Evolutionary conservation across 805 yeast genomes (phyloP), one percentile per base, ranked within the genome.

Genomic region (Blastobotrys parvus): DNA sequence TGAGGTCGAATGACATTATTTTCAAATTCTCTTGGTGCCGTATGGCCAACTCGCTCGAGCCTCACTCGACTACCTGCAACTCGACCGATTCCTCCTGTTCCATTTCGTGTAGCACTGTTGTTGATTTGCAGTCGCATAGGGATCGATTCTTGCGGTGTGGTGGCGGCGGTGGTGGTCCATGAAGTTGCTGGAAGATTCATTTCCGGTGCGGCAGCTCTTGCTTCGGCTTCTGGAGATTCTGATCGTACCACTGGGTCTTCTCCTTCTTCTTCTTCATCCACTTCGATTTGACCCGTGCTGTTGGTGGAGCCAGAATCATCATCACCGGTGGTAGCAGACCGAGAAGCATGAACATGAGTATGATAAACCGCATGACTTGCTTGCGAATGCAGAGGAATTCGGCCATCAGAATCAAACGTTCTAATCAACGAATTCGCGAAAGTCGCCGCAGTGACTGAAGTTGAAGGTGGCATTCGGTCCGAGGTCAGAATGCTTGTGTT

Each of bases 1-100:
- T 86, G 75, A 1, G 97, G 97, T 4, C 88, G 74, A n/a, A 89
- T 71, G 11, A 36, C 22, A n/a, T 36, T 20, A 5, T 25, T 36
- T n/a, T 22, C n/a, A 18, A 36, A 36, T 21, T 22, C 29, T 5
- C 27, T 22, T 3, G 39, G 39, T 7, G 23, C 21, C 22, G 32
- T 38, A 41, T 10, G 33, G n/a, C 19, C 34, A n/a, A n/a, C n/a
- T n/a, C n/a, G n/a, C n/a, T n/a, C n/a, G n/a, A n/a, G n/a, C n/a
- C n/a, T n/a, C n/a, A n/a, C n/a, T n/a, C n/a, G n/a, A 15, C 34
- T 31, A 13, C 10, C 10, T 5, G 15, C 18, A 7, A 11, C 29
- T 25, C 29, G 7, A 25, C 10, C 29, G 29, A 8, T 25, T 7
- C 10, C 29, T 7, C 11, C 29, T 8, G 10, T 25, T 25, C 11